phyloP scores from a whole-genome alignment of 768 basidiomycete species.

The Gloeopeniophorella convolvens region DNA sequence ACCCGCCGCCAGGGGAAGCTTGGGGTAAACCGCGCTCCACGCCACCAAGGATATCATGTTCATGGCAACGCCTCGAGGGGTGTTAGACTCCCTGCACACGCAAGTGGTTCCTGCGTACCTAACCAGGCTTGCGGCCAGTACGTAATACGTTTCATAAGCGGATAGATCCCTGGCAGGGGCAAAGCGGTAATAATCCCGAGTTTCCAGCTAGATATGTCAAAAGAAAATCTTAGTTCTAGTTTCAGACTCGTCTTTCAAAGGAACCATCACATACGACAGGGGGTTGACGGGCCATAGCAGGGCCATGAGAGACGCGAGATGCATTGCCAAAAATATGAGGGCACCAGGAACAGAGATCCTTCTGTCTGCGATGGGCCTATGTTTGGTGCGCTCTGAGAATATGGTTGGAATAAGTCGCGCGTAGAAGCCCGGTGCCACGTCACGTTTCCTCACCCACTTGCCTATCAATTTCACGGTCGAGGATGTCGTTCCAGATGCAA shows the following conservation, averaged over 20 bases:
- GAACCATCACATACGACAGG: conserved; percentile 11
- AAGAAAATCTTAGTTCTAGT: too few relatives aligned
- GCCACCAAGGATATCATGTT: conserved; percentile 20
- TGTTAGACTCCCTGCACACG: conserved; percentile 2
- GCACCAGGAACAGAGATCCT: conserved; percentile 19
- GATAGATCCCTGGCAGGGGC: conserved; percentile 24
- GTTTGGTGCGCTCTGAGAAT: conserved; percentile 21
- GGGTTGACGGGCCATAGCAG: conserved; percentile 14
- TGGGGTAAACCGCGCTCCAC: conserved; percentile 9
- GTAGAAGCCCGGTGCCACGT: background rate
- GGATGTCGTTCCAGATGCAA: conserved; percentile 18
- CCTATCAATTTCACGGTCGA: conserved; percentile 13
- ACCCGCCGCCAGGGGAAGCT: background rate
- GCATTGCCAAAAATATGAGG: conserved; percentile 14
- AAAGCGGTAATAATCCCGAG: conserved; percentile 22
- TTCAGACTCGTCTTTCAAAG: background rate
- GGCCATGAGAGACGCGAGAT: conserved; percentile 6
- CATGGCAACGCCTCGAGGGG: conserved; percentile 17
- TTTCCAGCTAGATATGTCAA: conserved; percentile 14
- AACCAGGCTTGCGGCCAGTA: conserved; percentile 29
- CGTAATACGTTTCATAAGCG: conserved; percentile 27
- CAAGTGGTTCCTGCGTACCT: too few relatives aligned
- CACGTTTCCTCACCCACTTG: conserved; percentile 15
- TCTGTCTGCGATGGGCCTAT: conserved; percentile 20
- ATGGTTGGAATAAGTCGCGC: background rate